Percentiles rank a stretch among this genome's conserved stretches.
Evolutionary conservation across 768 basidiomycete species (phyloP).

Genomic region (Cyclocybe cylindracea): DNA sequence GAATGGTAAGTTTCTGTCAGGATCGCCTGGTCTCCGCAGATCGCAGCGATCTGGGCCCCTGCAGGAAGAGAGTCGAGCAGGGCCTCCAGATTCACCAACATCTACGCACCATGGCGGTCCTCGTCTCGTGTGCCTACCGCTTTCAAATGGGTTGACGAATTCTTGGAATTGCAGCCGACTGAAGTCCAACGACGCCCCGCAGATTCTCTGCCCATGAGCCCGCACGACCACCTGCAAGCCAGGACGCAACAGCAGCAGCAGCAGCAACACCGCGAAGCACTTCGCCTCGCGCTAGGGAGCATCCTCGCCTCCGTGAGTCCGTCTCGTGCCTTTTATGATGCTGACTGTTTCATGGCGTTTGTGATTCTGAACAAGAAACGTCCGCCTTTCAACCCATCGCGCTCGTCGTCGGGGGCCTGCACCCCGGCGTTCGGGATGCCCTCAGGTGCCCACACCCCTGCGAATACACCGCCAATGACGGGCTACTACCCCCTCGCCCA

Average conservation of each 20-base stretch:
- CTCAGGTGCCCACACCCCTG: conserved; percentile 30
- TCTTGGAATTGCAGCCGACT: conserved; percentile 26
- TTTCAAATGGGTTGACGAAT: background rate
- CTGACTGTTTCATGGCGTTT: conserved; percentile 9
- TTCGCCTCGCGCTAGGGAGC: conserved; percentile 59
- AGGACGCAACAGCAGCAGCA: conserved; percentile 26
- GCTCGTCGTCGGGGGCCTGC: conserved; percentile 51
- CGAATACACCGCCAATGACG: conserved; percentile 25
- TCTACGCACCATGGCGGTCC: background rate
- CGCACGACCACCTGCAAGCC: conserved; percentile 21
- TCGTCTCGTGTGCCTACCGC: background rate
- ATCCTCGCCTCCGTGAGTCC: conserved; percentile 58
- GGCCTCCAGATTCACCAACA: background rate
- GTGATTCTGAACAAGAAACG: conserved; percentile 44
- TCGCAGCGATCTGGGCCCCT: background rate
- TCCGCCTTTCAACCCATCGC: conserved; percentile 40
- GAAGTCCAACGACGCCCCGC: conserved; percentile 35
- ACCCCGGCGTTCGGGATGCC: conserved; percentile 37
- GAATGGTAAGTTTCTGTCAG: background rate
- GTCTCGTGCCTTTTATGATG: conserved; percentile 4
- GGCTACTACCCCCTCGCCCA: conserved; percentile 18
- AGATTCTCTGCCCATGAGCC: conserved; percentile 21
- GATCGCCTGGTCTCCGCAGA: background rate
- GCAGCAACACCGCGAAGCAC: conserved; percentile 46
- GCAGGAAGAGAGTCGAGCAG: background rate